Evolutionary conservation across 352 stramenopile genomes (phyloP).

Genomic region (Globisporangium echinulatum): DNA sequence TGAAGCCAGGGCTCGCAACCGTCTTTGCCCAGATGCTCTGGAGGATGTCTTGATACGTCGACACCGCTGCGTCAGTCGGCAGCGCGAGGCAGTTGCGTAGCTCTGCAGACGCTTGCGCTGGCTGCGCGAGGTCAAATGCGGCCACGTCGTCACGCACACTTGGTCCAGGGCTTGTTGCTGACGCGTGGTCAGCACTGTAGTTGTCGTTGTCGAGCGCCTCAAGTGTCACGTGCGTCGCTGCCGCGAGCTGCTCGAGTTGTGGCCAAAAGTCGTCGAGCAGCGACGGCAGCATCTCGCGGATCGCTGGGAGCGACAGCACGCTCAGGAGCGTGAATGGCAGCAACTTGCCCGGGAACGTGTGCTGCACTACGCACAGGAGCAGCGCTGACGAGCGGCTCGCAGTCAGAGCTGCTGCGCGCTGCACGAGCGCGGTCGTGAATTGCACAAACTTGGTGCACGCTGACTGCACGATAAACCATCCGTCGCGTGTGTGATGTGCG

Average conservation of each 20-base stretch:
- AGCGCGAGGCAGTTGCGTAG: constrained; percentile 22
- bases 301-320: constrained; percentile 48
- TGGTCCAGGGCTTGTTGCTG: not conserved
- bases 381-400: constrained; percentile 7
- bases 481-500: constrained; percentile 29
- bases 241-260: constrained; percentile 29
- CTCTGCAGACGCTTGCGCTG: constrained; percentile 25
- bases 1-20: constrained; percentile 15
- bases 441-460: constrained; percentile 46
- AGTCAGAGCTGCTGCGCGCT: constrained; percentile 14
- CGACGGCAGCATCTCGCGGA: constrained; percentile 34
- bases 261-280: constrained; percentile 44
- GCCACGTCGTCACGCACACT: not conserved
- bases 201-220: not conserved
- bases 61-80: constrained; percentile 1
- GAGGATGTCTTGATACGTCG: constrained; percentile 31
- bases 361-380: constrained; percentile 36
- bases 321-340: constrained; percentile 73
- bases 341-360: constrained; percentile 62
- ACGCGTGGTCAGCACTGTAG: not conserved
- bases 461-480: constrained; percentile 56
- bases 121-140: constrained; percentile 5
- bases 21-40: constrained; percentile 39
- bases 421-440: constrained; percentile 36
- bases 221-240: constrained; percentile 14